Conservation (phyloP, 2,329 filamentous ascomycete genomes). For the Monilinia fructicola region DNA sequence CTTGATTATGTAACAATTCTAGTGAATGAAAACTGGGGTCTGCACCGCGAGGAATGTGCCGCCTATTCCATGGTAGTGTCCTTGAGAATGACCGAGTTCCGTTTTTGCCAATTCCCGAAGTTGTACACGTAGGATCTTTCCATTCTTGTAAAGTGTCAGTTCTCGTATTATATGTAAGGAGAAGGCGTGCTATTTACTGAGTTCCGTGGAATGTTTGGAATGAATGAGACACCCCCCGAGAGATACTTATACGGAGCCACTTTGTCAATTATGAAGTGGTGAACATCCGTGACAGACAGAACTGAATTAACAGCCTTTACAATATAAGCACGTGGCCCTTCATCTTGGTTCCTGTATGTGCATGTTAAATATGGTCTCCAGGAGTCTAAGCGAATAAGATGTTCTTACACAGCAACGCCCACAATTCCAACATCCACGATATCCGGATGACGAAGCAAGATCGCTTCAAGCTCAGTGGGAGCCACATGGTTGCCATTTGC, state of each 20-base stretch:
- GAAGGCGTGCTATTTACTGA: not conserved
- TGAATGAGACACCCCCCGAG: constrained; percentile 3
- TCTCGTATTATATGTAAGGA: not conserved
- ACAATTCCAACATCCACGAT: constrained; percentile 49
- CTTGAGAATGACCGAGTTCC: not conserved
- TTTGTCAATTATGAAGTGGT: not conserved
- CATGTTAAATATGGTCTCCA: not conserved
- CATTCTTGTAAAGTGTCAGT: not conserved
- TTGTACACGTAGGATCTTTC: not conserved
- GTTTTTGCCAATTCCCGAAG: not conserved
- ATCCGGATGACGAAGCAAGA: constrained; percentile 44
- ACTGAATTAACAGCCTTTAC: not conserved
- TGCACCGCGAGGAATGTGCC: not conserved
- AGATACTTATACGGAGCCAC: constrained; percentile 4
- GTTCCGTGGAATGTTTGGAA: constrained; percentile 2
- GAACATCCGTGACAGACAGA: not conserved
- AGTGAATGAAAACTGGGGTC: not conserved
- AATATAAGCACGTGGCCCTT: not conserved
- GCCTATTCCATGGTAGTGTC: not conserved
- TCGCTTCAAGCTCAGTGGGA: constrained; percentile 49
- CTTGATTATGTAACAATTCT: not conserved
- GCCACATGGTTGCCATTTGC: constrained; percentile 52
- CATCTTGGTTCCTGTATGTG: not conserved
- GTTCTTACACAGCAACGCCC: constrained; percentile 41
- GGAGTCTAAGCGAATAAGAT: not conserved